Conservation (phyloP, 345 rosid species). For the Brassica incana region DNA sequence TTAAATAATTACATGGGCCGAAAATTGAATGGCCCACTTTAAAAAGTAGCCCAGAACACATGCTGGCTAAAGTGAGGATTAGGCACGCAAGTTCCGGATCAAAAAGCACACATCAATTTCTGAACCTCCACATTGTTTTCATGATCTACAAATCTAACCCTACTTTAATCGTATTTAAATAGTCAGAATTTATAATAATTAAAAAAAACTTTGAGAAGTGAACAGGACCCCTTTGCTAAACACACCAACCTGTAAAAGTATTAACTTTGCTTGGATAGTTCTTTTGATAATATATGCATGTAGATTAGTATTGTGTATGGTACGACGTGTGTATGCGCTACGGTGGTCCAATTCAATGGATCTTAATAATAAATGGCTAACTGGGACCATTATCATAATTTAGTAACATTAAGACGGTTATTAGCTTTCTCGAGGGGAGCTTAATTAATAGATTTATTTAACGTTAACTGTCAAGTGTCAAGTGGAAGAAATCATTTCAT, state of each 20-base stretch:
- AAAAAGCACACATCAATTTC: slow-evolving; percentile 33
- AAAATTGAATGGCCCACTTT: slow-evolving; percentile 22
- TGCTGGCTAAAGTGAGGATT: slow-evolving; percentile 40
- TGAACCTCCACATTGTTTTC: slow-evolving; percentile 22
- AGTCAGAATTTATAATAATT: slow-evolving; percentile 13
- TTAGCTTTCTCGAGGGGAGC: neutral
- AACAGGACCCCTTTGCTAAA: slow-evolving; percentile 30
- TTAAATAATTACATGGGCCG: slow-evolving; percentile 17
- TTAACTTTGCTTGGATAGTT: slow-evolving; percentile 30
- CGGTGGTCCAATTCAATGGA: slow-evolving; percentile 31
- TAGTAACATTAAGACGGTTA: slow-evolving; percentile 24
- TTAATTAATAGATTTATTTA: neutral
- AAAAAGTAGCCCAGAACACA: slow-evolving; percentile 36
- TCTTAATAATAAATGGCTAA: slow-evolving; percentile 22
- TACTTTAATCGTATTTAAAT: neutral
- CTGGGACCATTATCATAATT: slow-evolving; percentile 11
- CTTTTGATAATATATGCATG: slow-evolving; percentile 15
- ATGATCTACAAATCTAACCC: neutral
- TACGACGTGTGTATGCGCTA: neutral
- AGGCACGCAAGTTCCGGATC: slow-evolving; percentile 24
- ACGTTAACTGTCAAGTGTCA: neutral
- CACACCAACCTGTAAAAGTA: slow-evolving; percentile 42
- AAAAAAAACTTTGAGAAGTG: slow-evolving; percentile 24
- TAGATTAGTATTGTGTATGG: slow-evolving; percentile 15
- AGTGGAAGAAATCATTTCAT: slow-evolving; percentile 35